Conservation (phyloP, 495 filamentous ascomycete genomes). For the Hypoxylon fragiforme region DNA sequence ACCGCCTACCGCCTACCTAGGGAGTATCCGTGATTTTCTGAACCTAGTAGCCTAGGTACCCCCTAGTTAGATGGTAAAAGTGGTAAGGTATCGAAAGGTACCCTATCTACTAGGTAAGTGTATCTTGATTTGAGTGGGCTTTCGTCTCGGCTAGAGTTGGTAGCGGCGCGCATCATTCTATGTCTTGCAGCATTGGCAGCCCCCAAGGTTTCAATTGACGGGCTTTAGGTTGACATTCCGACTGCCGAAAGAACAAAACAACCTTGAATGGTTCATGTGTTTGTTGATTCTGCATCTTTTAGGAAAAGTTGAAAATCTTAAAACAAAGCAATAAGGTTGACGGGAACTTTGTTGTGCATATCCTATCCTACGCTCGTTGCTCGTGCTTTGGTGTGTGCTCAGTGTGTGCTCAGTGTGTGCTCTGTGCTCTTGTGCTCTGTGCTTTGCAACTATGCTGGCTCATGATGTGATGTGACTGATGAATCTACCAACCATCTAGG, state of each 20-base stretch:
- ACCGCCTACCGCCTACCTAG: no score
- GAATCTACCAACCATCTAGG: no score
- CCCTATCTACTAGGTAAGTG: constrained; percentile 1
- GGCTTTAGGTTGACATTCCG: constrained; percentile 36
- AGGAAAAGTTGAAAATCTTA: constrained; percentile 29
- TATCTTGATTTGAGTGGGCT: constrained; percentile 33
- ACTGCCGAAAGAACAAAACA: constrained; percentile 32
- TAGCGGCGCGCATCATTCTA: constrained; percentile 36
- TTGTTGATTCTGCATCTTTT: constrained; percentile 26
- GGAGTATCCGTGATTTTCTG: no score
- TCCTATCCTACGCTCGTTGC: not conserved
- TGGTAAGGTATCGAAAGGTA: no score
- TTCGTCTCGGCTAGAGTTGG: constrained; percentile 27
- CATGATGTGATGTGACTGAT: no score
- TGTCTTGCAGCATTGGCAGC: constrained; percentile 35
- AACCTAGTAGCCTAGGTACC: no score
- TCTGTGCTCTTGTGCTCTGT: no score
- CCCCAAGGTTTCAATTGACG: constrained; percentile 33
- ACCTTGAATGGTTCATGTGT: constrained; percentile 24
- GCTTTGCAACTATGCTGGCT: no score
- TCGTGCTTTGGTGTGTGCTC: no score
- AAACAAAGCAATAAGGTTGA: constrained; percentile 27
- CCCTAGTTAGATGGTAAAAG: no score
- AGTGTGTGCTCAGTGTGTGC: no score
- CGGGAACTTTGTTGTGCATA: constrained; percentile 25